These are phyloP conservation scores for Fusarium compactum DNA, from an alignment of 2,329 filamentous ascomycete species.

Conservation along the genomic window DNA sequence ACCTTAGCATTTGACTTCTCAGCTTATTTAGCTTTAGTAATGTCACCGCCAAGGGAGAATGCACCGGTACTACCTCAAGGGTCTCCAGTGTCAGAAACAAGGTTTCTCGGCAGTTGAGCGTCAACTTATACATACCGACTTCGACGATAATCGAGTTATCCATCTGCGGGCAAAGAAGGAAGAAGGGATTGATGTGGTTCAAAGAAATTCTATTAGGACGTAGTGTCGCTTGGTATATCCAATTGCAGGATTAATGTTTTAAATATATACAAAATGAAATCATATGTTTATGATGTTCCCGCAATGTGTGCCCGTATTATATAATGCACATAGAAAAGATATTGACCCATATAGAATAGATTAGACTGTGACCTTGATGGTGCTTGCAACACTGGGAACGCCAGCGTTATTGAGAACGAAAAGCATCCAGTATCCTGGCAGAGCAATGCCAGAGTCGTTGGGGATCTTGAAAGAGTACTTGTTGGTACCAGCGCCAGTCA, in stretches of 20 bases:
- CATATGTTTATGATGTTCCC: conserved; percentile 1
- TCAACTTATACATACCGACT: too few species aligned
- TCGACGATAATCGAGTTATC: background rate
- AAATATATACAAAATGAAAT: conserved; percentile 21
- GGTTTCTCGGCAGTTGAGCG: conserved; percentile 6
- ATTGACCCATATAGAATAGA: background rate
- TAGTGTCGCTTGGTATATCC: background rate
- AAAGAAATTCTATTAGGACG: conserved; percentile 12
- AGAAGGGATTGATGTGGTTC: background rate
- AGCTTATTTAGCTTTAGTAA: background rate
- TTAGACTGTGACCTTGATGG: conserved; percentile 32
- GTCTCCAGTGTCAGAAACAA: background rate
- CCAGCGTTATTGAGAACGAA: conserved; percentile 37
- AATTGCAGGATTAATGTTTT: background rate
- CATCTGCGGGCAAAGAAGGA: background rate
- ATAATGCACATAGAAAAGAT: background rate
- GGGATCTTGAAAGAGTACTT: conserved; percentile 34
- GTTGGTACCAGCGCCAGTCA: conserved; percentile 26
- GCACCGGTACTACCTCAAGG: background rate
- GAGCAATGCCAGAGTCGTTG: conserved; percentile 31
- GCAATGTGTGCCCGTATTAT: background rate
- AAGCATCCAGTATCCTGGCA: conserved; percentile 42
- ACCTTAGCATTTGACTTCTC: background rate
- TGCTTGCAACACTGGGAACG: conserved; percentile 36
- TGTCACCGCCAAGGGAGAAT: background rate